phyloP scores from a whole-genome alignment of 345 rosid species.

The Brassica napus region DNA sequence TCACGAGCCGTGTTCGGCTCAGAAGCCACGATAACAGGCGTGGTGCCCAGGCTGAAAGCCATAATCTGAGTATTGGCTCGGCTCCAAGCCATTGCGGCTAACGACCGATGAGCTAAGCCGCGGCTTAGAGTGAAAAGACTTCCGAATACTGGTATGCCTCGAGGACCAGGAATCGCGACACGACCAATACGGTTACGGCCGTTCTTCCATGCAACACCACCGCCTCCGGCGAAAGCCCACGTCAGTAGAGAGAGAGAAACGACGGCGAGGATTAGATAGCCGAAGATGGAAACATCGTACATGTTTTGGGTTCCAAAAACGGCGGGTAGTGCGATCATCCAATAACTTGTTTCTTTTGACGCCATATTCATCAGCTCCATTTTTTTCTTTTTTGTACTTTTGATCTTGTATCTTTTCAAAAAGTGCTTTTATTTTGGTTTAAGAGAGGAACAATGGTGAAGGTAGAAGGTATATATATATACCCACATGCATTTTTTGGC shows the following conservation, averaged over 20 bases:
- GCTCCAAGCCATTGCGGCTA: slow-evolving; percentile 65
- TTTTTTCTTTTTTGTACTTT: neutral
- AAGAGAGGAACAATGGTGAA: slow-evolving; percentile 29
- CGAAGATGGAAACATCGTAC: slow-evolving; percentile 35
- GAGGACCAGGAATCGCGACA: slow-evolving; percentile 61
- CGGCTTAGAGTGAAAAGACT: slow-evolving; percentile 64
- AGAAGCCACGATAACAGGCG: slow-evolving; percentile 71
- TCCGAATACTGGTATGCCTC: slow-evolving; percentile 77
- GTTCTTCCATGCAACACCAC: slow-evolving; percentile 76
- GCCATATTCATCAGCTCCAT: slow-evolving; percentile 41
- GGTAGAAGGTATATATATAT: slow-evolving; percentile 15
- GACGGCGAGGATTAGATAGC: slow-evolving; percentile 45
- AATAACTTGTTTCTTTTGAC: slow-evolving; percentile 54
- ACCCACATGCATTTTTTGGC: slow-evolving; percentile 39
- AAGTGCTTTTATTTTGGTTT: neutral
- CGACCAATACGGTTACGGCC: slow-evolving; percentile 53
- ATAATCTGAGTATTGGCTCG: slow-evolving; percentile 52
- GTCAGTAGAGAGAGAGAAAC: slow-evolving; percentile 46
- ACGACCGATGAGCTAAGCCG: slow-evolving; percentile 66
- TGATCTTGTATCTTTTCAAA: slow-evolving; percentile 27
- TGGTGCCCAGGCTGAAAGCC: slow-evolving; percentile 84
- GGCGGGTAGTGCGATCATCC: slow-evolving; percentile 66
- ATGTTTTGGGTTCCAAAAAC: slow-evolving; percentile 47
- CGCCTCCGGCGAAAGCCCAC: slow-evolving; percentile 66
- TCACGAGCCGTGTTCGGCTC: slow-evolving; percentile 70